Evolutionary conservation across 225 moss, liverwort and hornwort genomes (phyloP), one percentile per base, ranked within the genome.

Genomic region (Bryoerythrophyllum caledonicum): DNA sequence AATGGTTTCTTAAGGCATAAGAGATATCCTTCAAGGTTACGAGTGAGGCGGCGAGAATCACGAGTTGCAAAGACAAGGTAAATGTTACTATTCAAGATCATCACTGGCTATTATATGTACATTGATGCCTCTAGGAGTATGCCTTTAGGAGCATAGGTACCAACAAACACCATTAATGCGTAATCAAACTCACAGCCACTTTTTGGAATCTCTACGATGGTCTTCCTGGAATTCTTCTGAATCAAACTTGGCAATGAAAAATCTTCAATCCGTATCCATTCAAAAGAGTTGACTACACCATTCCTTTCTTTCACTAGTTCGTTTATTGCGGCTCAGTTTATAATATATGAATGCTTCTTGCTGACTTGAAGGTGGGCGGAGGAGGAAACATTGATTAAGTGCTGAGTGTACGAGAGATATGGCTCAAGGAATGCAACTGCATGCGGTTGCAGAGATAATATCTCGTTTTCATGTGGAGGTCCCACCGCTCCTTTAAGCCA

Each of bases 391-490:
- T 37, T 59, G 44, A 65, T 59, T 60, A 49, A 35, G 40, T 81
- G 71, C 65, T 71, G 24, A 40, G 37, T 10, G 26, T 38, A 49
- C 24, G 44, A 79, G 44, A 79, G 74, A 70, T 63, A 17, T 64
- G 55, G 74, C 57, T 75, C 19, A 58, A 75, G 65, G 58, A 67
- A 24, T 43, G 71, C 54, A 76, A 41, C 34, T 34, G 67, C 72
- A 67, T 54, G 77, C n/a, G 44, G 61, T 68, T 67, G 43, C 8
- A n/a, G 67, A 67, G 67, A 81, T 26, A 26, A 7, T 49, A 17
- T 54, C 72, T 72, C 73, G 44, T 81, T 34, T 34, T 55, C n/a
- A 75, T 15, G 26, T 43, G 54, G 73, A 77, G 77, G 73, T 54
- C 72, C 61, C 73, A 73, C 63, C 37, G 64, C 58, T 62, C 55